Conservation (phyloP, 1,139 yeast species). For the Yamadazyma friedrichii region DNA sequence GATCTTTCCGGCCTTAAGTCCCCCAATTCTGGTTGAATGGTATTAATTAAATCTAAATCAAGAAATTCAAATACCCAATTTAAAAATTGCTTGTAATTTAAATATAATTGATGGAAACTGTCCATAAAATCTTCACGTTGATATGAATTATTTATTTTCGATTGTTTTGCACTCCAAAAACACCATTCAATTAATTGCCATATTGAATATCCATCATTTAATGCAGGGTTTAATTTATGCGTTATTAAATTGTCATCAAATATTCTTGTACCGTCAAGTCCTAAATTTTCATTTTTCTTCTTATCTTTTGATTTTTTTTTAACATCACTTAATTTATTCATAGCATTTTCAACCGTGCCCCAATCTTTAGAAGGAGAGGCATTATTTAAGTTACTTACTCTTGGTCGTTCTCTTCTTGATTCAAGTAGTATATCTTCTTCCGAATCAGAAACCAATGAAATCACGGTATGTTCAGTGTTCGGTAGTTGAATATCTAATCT, state of each 20-base stretch:
- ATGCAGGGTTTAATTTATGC: slow-evolving; percentile 21
- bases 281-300: not conserved
- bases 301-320: not conserved
- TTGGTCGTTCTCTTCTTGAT: not conserved
- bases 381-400: not conserved
- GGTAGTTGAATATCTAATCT: not conserved
- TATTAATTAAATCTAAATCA: slow-evolving; percentile 2
- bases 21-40: not conserved
- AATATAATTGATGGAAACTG: slow-evolving; percentile 17
- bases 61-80: slow-evolving; percentile 6
- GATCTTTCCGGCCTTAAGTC: not conserved
- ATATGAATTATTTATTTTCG: not conserved
- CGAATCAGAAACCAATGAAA: slow-evolving; percentile 25
- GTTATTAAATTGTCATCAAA: slow-evolving; percentile 33
- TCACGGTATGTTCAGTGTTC: not conserved
- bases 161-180: slow-evolving; percentile 30
- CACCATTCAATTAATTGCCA: slow-evolving; percentile 38
- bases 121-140: slow-evolving; percentile 8
- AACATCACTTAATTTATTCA: not conserved
- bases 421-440: slow-evolving; percentile 14
- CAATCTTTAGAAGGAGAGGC: not conserved
- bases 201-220: slow-evolving; percentile 21
- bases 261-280: slow-evolving; percentile 16
- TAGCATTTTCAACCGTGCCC: not conserved
- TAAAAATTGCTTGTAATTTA: slow-evolving; percentile 2